Evolutionary conservation across 2,329 filamentous ascomycete species (phyloP), one percentile per base, ranked within the genome.

Genomic region (Fusarium armeniacum): DNA sequence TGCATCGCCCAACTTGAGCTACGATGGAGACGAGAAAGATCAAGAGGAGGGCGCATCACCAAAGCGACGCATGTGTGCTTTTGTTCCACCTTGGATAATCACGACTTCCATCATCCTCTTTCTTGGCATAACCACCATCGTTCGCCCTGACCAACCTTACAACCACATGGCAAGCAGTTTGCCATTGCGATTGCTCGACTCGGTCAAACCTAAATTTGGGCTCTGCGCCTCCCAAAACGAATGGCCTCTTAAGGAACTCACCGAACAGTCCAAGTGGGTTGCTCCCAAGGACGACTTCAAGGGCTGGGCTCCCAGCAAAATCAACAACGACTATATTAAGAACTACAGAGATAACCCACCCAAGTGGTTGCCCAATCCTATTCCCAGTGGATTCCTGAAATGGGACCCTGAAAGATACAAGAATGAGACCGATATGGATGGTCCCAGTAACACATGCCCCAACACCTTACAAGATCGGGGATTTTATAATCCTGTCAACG

Each of bases 401-500:
- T 78, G 76, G 76, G 64, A 76, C 41, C 62, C 60, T 30, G 41
- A 47, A n/a, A 64, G 70, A 32, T 75, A 63, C n/a, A 56, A 70
- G 43, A 40, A 53, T 6, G n/a, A 56, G 38, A 18, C 47, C 12
- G 51, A 58, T 13, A 58, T 81, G 77, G 33, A 54, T 32, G 63
- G 67, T 10, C 54, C 63, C 7, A 58, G 55, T 5, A 33, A 70
- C n/a, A 18, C 35, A 12, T 70, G 67, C 44, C 63, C 67, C 9
- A 60, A 68, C 32, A 58, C 67, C 16, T 22, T 53, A 30, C 54
- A 58, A 41, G 67, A 70, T 32, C 59, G 33, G 44, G 67, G 67
- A 3, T 73, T 73, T 55, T 83, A 83, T 46, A 77, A 74, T 45
- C 77, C 81, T 4, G 73, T 72, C 3, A 62, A 73, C 12, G 82